Conservation (phyloP, 257 asterid genomes). For the Ophiorrhiza pumila region DNA sequence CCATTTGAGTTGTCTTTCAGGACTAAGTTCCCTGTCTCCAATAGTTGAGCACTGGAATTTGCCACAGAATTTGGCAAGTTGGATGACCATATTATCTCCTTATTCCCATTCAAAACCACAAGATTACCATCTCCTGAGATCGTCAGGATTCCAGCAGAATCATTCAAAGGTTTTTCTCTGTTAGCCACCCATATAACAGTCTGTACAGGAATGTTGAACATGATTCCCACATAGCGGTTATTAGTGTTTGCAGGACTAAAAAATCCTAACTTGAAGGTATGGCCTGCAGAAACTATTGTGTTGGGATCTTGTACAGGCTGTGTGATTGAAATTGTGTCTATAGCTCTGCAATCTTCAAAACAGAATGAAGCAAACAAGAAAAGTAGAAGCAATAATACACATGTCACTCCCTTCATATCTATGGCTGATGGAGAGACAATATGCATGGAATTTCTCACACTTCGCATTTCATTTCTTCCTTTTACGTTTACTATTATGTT, state of each 20-base stretch:
- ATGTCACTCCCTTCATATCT: not conserved
- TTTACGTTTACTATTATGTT: too few species aligned
- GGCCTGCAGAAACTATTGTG: slow-evolving; percentile 17
- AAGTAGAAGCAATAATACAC: not conserved
- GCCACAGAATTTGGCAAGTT: slow-evolving; percentile 7
- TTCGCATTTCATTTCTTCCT: too few species aligned
- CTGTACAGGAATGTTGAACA: not conserved
- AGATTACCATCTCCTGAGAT: slow-evolving; percentile 35
- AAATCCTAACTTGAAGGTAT: slow-evolving; percentile 23
- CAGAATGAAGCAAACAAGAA: not conserved
- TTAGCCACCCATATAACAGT: slow-evolving; percentile 50
- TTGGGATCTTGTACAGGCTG: slow-evolving; percentile 19
- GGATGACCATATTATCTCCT: slow-evolving; percentile 36
- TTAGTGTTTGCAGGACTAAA: slow-evolving; percentile 18
- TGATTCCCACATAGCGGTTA: slow-evolving; percentile 24
- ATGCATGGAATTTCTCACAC: too few species aligned
- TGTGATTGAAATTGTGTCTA: slow-evolving; percentile 11
- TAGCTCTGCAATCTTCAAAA: not conserved
- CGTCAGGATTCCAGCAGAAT: slow-evolving; percentile 24
- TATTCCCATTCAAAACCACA: slow-evolving; percentile 27
- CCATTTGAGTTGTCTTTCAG: slow-evolving; percentile 26
- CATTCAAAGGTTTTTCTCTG: slow-evolving; percentile 35
- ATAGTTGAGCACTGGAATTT: slow-evolving; percentile 31
- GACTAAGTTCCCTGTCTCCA: slow-evolving; percentile 40
- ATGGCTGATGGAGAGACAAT: not conserved